A percentile compares a stretch with the other conserved stretches of the same genome.
phyloP scores from a whole-genome alignment of 768 basidiomycete genomes.

The Coprinopsis cinerea region DNA sequence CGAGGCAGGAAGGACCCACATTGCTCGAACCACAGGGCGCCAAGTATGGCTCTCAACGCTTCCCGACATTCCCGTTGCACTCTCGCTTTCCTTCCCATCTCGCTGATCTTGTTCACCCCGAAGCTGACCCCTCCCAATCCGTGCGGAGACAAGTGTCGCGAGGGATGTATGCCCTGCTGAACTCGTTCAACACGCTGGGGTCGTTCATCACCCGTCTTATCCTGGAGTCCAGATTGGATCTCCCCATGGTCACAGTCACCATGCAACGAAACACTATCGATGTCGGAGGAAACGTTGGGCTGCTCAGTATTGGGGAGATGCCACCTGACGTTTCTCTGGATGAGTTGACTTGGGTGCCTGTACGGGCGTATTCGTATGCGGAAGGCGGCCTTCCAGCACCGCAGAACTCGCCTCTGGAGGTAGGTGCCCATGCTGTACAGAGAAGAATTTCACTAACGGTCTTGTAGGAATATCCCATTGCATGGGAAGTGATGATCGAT shows the following conservation, averaged over 20 bases:
- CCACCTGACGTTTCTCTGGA: conserved; percentile 43
- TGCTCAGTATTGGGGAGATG: conserved; percentile 61
- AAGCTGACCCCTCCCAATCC: neutral
- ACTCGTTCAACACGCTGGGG: conserved; percentile 35
- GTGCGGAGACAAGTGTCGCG: neutral
- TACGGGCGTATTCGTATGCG: conserved; percentile 46
- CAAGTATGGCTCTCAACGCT: conserved; percentile 20
- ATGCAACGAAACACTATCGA: conserved; percentile 67
- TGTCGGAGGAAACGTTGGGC: conserved; percentile 62
- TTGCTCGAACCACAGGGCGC: conserved; percentile 7
- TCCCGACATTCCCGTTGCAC: conserved; percentile 19
- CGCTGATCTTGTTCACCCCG: conserved; percentile 11
- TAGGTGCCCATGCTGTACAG: conserved; percentile 23
- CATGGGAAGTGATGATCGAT: conserved; percentile 71
- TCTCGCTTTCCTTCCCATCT: conserved; percentile 26
- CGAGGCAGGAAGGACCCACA: conserved; percentile 6
- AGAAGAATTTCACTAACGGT: conserved; percentile 1
- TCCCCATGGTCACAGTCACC: conserved; percentile 50
- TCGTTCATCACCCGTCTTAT: conserved; percentile 46
- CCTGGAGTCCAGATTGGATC: conserved; percentile 26
- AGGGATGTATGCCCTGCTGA: conserved; percentile 22
- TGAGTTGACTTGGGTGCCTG: conserved; percentile 58
- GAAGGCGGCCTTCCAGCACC: conserved; percentile 55
- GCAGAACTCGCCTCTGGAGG: conserved; percentile 54
- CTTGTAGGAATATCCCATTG: conserved; percentile 50